Percentiles rank a stretch among this genome's conserved stretches.
phyloP scores from a whole-genome alignment of 73 alveolate species.

The Symbiodinium natans region DNA sequence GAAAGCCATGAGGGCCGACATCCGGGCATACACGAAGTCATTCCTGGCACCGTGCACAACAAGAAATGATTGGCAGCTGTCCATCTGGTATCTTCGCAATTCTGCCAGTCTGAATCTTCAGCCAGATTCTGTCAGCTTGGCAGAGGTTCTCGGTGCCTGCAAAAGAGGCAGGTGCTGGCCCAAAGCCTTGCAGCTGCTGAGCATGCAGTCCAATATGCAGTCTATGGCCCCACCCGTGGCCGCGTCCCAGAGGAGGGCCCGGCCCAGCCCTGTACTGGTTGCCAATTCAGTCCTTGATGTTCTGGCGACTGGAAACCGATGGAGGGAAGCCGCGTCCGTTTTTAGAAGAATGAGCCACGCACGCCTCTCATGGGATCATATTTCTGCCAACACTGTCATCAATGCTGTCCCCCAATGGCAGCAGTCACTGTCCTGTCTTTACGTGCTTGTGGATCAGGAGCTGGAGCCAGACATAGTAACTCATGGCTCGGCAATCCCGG shows the following conservation, averaged over 20 bases:
- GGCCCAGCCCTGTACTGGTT: too few relatives aligned
- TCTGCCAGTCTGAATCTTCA: background rate
- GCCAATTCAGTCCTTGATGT: conserved; percentile 28
- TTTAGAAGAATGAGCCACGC: background rate
- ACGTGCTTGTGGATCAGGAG: background rate
- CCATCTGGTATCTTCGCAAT: conserved; percentile 4
- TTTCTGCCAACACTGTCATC: conserved; percentile 38
- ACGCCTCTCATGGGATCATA: conserved; percentile 4
- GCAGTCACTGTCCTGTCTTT: background rate
- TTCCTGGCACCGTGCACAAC: conserved; percentile 21
- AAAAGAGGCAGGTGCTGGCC: background rate
- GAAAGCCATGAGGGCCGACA: conserved; percentile 26
- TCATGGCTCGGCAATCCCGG: background rate
- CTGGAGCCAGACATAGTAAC: conserved; percentile 1
- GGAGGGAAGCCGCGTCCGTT: conserved; percentile 22
- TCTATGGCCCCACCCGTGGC: background rate
- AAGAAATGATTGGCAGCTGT: background rate
- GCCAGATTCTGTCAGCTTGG: background rate
- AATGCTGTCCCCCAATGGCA: conserved; percentile 43
- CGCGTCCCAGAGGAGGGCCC: too few relatives aligned
- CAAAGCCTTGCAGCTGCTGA: background rate
- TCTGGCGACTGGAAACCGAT: background rate
- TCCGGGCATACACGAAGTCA: conserved; percentile 43
- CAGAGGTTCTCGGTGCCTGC: conserved; percentile 36
- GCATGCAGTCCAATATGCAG: too few relatives aligned